A percentile compares a stretch with the other conserved stretches of the same genome.
Conservation (phyloP, 192 early-diverging fungal species). For the Entophlyctis luteolus region DNA sequence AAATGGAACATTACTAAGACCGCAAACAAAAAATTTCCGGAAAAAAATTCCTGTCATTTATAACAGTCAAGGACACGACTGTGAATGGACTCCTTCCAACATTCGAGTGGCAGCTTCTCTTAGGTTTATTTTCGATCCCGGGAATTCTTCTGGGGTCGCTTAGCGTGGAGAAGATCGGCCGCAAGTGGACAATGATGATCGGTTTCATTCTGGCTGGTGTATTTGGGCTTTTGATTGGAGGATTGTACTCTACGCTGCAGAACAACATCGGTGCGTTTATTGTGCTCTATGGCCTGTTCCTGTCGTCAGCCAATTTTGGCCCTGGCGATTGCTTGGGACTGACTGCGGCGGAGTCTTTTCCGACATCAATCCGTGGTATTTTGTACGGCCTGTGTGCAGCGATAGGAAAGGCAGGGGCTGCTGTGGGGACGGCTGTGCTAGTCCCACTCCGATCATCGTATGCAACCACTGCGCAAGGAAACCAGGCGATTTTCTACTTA, state of each 20-base stretch:
- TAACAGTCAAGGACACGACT: conserved; percentile 23
- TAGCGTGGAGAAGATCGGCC: conserved; percentile 49
- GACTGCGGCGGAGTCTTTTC: conserved; percentile 35
- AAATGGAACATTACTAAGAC: no score
- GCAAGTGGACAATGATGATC: conserved; percentile 50
- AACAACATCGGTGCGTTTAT: conserved; percentile 32
- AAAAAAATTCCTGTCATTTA: no score
- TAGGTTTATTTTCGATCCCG: conserved; percentile 54
- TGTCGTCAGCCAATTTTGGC: conserved; percentile 49
- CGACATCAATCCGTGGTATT: conserved; percentile 46
- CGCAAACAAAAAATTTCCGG: no score
- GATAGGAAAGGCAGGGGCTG: conserved; percentile 41
- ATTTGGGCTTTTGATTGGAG: conserved; percentile 50
- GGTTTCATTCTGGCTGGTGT: conserved; percentile 49
- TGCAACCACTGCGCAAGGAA: conserved; percentile 31
- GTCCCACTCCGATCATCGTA: conserved; percentile 30
- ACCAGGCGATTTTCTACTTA: conserved; percentile 28
- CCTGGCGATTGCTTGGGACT: conserved; percentile 37
- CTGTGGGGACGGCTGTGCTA: conserved; percentile 46
- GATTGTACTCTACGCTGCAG: conserved; percentile 6
- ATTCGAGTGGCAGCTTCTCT: conserved; percentile 50
- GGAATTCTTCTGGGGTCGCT: conserved; percentile 51
- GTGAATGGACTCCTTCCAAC: conserved; percentile 30
- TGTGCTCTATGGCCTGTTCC: conserved; percentile 53
- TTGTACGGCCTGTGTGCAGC: conserved; percentile 48